Percentiles rank a stretch among this genome's conserved stretches.
phyloP scores from a whole-genome alignment of 352 stramenopile species.

The Plasmopara muralis region DNA sequence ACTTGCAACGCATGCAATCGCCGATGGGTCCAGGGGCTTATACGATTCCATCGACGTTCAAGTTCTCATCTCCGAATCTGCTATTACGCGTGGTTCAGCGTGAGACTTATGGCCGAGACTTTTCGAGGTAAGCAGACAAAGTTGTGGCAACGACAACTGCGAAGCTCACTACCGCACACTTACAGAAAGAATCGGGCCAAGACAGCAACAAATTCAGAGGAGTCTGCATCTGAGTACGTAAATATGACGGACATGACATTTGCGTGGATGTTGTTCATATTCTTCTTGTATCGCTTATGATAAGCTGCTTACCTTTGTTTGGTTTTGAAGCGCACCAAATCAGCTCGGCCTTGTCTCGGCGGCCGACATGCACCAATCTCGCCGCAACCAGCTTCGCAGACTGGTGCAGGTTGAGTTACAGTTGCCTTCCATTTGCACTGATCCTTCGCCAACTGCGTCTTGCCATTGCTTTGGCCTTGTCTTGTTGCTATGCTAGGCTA shows the following conservation, averaged over 20 bases:
- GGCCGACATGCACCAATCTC: conserved; percentile 29
- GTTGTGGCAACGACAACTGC: conserved; percentile 1
- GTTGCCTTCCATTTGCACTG: conserved; percentile 3
- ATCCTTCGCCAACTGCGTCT: background rate
- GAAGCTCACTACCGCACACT: conserved; percentile 4
- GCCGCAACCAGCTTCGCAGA: conserved; percentile 30
- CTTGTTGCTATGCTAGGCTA: conserved; percentile 3
- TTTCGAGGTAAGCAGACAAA: conserved; percentile 32
- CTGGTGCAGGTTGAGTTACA: conserved; percentile 7
- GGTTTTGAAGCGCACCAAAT: conserved; percentile 8
- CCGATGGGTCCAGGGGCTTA: conserved; percentile 47
- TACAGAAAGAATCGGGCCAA: conserved; percentile 24
- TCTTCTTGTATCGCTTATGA: too few relatives aligned
- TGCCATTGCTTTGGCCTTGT: conserved; percentile 4
- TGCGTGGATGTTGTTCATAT: too few relatives aligned
- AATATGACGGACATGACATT: background rate
- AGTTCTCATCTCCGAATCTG: conserved; percentile 23
- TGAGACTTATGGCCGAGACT: conserved; percentile 48
- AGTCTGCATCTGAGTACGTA: conserved; percentile 12
- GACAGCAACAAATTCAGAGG: conserved; percentile 4
- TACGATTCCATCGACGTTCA: conserved; percentile 52
- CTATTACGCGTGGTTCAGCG: conserved; percentile 40
- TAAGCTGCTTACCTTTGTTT: background rate
- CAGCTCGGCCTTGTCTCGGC: conserved; percentile 24
- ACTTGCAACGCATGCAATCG: conserved; percentile 45